phyloP scores from a whole-genome alignment of 148 eudicot genomes.

The Simmondsia chinensis region DNA sequence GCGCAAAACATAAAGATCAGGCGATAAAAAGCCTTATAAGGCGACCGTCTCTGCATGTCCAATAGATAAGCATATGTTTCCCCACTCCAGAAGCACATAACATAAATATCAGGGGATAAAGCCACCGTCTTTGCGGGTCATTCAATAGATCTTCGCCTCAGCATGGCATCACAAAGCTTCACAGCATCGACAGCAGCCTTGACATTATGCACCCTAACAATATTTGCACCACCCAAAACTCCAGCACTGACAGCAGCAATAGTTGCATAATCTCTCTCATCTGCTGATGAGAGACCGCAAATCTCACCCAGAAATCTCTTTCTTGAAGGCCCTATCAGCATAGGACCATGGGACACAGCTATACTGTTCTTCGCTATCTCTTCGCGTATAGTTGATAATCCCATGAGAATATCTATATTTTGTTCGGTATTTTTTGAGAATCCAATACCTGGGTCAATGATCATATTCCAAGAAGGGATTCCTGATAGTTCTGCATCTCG shows the following conservation, averaged over 20 bases:
- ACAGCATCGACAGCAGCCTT: constrained; percentile 63
- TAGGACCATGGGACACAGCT: constrained; percentile 60
- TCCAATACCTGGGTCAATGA: constrained; percentile 85
- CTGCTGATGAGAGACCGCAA: constrained; percentile 40
- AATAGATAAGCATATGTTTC: too few species aligned
- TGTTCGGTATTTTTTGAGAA: constrained; percentile 77
- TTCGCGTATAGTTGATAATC: constrained; percentile 38
- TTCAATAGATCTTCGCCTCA: constrained; percentile 14
- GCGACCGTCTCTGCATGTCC: too few species aligned
- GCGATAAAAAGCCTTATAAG: too few species aligned
- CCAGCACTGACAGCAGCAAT: constrained; percentile 62
- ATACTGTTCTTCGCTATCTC: constrained; percentile 60
- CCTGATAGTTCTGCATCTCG: constrained; percentile 58
- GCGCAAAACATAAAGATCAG: too few species aligned
- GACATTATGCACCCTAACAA: constrained; percentile 85
- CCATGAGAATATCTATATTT: constrained; percentile 58
- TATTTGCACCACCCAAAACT: constrained; percentile 73
- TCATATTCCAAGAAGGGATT: constrained; percentile 80
- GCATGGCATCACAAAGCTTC: constrained; percentile 72
- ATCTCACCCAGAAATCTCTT: constrained; percentile 79
- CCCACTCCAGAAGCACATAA: not conserved
- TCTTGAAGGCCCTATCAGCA: constrained; percentile 81
- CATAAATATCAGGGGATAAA: too few species aligned
- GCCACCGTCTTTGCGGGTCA: not conserved
- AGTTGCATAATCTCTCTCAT: constrained; percentile 71